Evolutionary conservation across 192 early-diverging fungal genomes (phyloP).

Genomic region (Ambispora gerdemannii): DNA sequence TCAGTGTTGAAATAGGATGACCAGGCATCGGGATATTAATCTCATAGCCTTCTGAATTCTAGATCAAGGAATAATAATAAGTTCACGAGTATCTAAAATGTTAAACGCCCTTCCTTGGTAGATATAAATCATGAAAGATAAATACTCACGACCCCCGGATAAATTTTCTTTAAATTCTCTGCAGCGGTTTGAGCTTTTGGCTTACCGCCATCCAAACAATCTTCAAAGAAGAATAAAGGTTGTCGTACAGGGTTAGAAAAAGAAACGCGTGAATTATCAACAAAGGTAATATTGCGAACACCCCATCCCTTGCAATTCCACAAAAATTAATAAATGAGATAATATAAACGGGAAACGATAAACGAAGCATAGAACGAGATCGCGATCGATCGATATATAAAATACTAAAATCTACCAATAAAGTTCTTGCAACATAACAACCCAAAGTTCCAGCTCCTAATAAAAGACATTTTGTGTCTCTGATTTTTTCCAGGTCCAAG

Average conservation of each 20-base stretch:
- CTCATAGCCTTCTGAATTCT: constrained; percentile 66
- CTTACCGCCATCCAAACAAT: constrained; percentile 81
- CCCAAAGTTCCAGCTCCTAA: constrained; percentile 95
- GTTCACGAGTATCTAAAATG: too few species aligned
- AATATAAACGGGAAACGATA: too few species aligned
- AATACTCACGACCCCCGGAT: constrained; percentile 73
- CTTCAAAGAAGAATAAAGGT: constrained; percentile 87
- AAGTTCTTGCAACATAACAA: constrained; percentile 81
- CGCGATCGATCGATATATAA: too few species aligned
- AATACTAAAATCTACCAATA: constrained; percentile 64
- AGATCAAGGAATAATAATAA: too few species aligned
- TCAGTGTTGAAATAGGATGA: constrained; percentile 59
- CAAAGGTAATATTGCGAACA: constrained; percentile 88
- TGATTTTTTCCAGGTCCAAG: constrained; percentile 77
- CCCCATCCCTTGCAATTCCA: constrained; percentile 96
- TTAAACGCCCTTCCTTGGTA: too few species aligned
- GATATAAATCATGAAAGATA: neutral
- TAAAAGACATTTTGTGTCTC: constrained; percentile 74
- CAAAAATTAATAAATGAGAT: too few species aligned
- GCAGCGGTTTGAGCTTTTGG: constrained; percentile 89
- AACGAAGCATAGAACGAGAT: too few species aligned
- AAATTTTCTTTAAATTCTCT: constrained; percentile 64
- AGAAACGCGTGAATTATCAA: constrained; percentile 87
- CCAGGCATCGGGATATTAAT: constrained; percentile 96
- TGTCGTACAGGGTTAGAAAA: constrained; percentile 97